phyloP scores from a whole-genome alignment of 2,329 filamentous ascomycete genomes.

The Podosphaera fusca region DNA sequence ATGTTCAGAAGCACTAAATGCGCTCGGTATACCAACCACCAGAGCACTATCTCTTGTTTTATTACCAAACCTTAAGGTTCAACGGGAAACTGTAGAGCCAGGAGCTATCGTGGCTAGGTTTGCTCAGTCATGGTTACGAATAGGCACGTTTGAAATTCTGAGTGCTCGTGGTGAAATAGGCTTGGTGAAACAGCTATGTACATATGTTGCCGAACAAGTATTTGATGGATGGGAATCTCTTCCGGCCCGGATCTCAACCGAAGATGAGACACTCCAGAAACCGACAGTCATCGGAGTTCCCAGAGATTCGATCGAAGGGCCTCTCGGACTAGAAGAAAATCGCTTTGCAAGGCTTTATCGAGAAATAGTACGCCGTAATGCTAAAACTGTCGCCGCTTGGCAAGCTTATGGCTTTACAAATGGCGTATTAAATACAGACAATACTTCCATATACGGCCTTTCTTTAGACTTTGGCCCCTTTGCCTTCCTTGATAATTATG shows the following conservation, averaged over 20 bases:
- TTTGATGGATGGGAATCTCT: constrained; percentile 73
- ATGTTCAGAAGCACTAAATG: constrained; percentile 72
- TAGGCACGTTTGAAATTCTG: constrained; percentile 92
- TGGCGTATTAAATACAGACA: constrained; percentile 92
- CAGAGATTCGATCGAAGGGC: constrained; percentile 39
- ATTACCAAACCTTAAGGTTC: constrained; percentile 46
- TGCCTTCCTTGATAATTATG: constrained; percentile 93
- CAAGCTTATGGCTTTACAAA: constrained; percentile 99
- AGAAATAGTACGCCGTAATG: constrained; percentile 68
- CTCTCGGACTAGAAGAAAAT: constrained; percentile 50
- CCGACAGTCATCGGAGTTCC: constrained; percentile 23
- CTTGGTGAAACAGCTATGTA: constrained; percentile 49
- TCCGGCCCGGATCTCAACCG: constrained; percentile 33
- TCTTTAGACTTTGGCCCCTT: constrained; percentile 93
- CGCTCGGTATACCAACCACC: constrained; percentile 66
- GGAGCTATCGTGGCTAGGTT: constrained; percentile 85
- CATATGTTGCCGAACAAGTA: constrained; percentile 71
- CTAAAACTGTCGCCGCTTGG: constrained; percentile 73
- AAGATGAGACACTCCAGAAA: constrained; percentile 23
- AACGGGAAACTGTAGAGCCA: constrained; percentile 62
- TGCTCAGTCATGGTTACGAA: constrained; percentile 71
- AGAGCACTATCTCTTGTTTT: constrained; percentile 65
- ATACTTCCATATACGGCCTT: constrained; percentile 74
- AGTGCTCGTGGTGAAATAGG: constrained; percentile 57
- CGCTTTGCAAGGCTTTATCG: constrained; percentile 71